Evolutionary conservation across 176 grass and related monocot genomes (phyloP).

Genomic region (Hordeum marinum): DNA sequence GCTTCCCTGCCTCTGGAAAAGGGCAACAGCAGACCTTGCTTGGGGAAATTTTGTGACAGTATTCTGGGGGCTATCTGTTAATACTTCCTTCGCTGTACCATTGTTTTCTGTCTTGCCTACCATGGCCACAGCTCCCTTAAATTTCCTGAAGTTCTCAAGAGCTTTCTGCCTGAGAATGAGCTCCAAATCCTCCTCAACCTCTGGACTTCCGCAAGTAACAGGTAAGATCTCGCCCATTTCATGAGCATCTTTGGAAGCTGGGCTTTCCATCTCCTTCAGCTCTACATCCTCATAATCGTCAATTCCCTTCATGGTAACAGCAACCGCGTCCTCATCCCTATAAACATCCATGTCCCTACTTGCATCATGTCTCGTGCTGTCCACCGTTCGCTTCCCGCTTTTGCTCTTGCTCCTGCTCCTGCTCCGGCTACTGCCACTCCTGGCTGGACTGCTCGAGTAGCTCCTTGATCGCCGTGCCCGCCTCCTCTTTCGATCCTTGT

Average conservation of each 20-base stretch:
- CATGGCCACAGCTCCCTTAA: conserved; percentile 26
- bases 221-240: conserved; percentile 16
- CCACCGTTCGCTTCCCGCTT: conserved; percentile 8
- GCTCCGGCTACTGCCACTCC: conserved; percentile 35
- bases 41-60: conserved; percentile 13
- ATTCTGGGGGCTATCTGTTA: conserved; percentile 4
- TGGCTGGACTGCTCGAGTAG: conserved; percentile 35
- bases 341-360: conserved; percentile 19
- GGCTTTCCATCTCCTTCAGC: neutral
- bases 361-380: conserved; percentile 3
- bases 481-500: conserved; percentile 22
- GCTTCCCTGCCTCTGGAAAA: conserved; percentile 30
- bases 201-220: conserved; percentile 25
- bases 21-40: neutral
- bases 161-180: conserved; percentile 80
- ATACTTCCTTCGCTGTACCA: conserved; percentile 18
- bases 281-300: conserved; percentile 12
- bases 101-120: conserved; percentile 22
- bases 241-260: neutral
- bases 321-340: neutral
- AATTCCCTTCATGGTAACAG: conserved; percentile 9
- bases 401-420: conserved; percentile 35
- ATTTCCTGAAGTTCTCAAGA: conserved; percentile 83
- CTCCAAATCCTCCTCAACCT: conserved; percentile 63
- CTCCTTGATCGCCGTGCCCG: conserved; percentile 18